These are phyloP conservation scores for Cladophialophora chaetospira DNA, from an alignment of 2,329 filamentous ascomycete genomes.

Conservation along the genomic window DNA sequence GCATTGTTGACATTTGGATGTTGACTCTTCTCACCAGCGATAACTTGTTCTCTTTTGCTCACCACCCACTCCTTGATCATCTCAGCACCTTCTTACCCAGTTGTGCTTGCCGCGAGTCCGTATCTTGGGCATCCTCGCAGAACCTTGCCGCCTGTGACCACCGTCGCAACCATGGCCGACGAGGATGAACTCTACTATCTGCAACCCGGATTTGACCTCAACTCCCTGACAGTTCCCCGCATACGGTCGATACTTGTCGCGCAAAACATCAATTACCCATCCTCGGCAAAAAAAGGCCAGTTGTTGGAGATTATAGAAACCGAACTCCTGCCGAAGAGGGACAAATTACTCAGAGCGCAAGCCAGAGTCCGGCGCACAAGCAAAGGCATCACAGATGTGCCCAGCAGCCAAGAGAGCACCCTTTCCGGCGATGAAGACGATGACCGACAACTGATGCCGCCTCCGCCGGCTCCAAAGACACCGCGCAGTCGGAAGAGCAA, in stretches of 20 bases:
- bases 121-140: not conserved
- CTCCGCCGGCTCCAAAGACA: slow-evolving; percentile 52
- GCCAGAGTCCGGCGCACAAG: slow-evolving; percentile 82
- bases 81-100: not conserved
- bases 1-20: slow-evolving; percentile 13
- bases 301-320: slow-evolving; percentile 82
- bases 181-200: slow-evolving; percentile 80
- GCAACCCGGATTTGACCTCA: slow-evolving; percentile 81
- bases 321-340: slow-evolving; percentile 75
- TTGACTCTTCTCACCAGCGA: not conserved
- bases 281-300: slow-evolving; percentile 87
- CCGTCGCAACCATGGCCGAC: slow-evolving; percentile 29
- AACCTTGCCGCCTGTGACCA: not conserved
- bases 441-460: slow-evolving; percentile 43
- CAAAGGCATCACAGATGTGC: slow-evolving; percentile 73
- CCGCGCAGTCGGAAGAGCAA: slow-evolving; percentile 48
- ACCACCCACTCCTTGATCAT: not conserved
- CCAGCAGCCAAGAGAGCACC: slow-evolving; percentile 66
- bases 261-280: slow-evolving; percentile 82
- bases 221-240: slow-evolving; percentile 79
- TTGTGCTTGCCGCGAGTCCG: not conserved
- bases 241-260: slow-evolving; percentile 88
- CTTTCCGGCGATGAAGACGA: slow-evolving; percentile 64
- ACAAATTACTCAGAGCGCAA: slow-evolving; percentile 72
- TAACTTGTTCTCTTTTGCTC: not conserved